A percentile compares a stretch with the other conserved stretches of the same genome.
phyloP scores from a whole-genome alignment of 345 rosid species.

The Sisymbrium altissimum region DNA sequence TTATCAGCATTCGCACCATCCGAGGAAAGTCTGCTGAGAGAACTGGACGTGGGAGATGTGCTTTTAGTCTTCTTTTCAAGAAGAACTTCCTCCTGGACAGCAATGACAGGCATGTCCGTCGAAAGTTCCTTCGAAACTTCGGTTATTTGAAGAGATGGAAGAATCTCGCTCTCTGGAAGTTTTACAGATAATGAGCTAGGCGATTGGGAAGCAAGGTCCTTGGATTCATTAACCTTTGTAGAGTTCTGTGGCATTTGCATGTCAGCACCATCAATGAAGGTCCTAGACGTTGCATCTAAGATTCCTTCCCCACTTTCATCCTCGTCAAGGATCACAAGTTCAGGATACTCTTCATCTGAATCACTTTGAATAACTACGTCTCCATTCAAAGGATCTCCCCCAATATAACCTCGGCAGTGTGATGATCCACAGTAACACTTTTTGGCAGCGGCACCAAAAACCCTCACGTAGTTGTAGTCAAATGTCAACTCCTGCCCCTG shows the following conservation, averaged over 20 bases:
- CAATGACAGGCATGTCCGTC: constrained; percentile 24
- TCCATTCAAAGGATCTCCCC: constrained; percentile 79
- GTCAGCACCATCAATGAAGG: constrained; percentile 32
- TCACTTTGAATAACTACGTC: constrained; percentile 90
- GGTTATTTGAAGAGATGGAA: constrained; percentile 29
- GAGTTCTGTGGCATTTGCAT: constrained; percentile 28
- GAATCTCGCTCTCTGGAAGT: constrained; percentile 29
- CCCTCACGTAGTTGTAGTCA: constrained; percentile 98
- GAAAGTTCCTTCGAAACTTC: constrained; percentile 29
- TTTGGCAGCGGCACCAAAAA: constrained; percentile 98
- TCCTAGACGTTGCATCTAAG: constrained; percentile 30
- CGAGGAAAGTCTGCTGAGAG: constrained; percentile 37
- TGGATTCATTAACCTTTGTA: constrained; percentile 34
- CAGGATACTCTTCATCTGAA: constrained; percentile 97
- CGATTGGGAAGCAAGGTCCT: constrained; percentile 36
- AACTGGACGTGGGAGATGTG: constrained; percentile 29
- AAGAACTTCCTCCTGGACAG: constrained; percentile 37
- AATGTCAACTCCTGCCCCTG: constrained; percentile 96
- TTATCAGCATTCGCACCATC: constrained; percentile 37
- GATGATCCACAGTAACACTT: constrained; percentile 86
- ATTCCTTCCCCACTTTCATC: constrained; percentile 49
- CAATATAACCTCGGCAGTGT: constrained; percentile 92
- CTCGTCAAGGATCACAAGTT: constrained; percentile 80
- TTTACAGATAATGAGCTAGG: constrained; percentile 33
- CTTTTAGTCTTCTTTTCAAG: constrained; percentile 41